phyloP scores from a whole-genome alignment of 352 stramenopile genomes.

The Elongisporangium senticosum region DNA sequence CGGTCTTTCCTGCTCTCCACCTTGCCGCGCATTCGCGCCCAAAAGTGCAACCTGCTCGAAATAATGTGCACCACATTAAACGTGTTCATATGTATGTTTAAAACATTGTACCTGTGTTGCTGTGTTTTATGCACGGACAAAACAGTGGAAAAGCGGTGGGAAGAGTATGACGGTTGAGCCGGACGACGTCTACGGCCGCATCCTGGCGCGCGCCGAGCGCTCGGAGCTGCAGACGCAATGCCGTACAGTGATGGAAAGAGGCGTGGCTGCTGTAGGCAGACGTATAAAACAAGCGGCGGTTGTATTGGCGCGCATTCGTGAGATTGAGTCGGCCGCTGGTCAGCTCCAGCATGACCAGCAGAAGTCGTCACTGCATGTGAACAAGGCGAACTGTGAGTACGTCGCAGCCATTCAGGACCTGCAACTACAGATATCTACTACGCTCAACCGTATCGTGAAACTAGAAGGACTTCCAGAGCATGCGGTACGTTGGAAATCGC shows the following conservation, averaged over 20 bases:
- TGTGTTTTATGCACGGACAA: not conserved
- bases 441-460: not conserved
- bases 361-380: not conserved
- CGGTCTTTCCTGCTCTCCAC: not conserved
- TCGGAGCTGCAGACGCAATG: constrained; percentile 19
- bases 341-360: not conserved
- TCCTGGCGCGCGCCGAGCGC: constrained; percentile 20
- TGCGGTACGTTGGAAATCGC: not conserved
- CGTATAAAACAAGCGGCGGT: not conserved
- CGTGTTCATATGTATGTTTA: not conserved
- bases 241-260: constrained; percentile 8
- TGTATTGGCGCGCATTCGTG: not conserved
- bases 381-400: not conserved
- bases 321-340: not conserved
- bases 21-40: not conserved
- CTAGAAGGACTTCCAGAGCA: not conserved
- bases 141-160: not conserved
- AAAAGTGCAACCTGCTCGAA: not conserved
- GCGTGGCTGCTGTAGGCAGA: constrained; percentile 1
- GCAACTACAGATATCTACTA: not conserved
- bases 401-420: not conserved
- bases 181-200: constrained; percentile 27
- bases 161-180: not conserved
- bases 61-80: not conserved
- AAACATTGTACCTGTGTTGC: not conserved